A percentile compares a stretch with the other conserved stretches of the same genome.
These are phyloP conservation scores for Backusella luteola DNA, from an alignment of 192 early-diverging fungal genomes.

Conservation along the genomic window DNA sequence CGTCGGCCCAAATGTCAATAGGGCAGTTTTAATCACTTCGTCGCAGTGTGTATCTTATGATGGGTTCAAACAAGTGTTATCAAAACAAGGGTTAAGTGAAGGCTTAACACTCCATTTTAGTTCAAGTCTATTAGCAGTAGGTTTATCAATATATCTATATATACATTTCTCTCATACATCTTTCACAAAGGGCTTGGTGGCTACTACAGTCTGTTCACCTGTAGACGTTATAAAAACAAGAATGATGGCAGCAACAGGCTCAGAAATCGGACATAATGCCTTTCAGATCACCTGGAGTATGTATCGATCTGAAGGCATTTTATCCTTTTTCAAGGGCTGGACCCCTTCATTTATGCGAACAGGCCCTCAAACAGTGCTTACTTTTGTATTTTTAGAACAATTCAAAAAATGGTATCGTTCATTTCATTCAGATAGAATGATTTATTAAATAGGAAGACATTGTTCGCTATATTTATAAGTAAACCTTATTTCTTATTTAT, in stretches of 20 bases:
- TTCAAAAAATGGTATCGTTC: constrained; percentile 45
- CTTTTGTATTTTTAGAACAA: constrained; percentile 81
- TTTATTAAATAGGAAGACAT: neutral
- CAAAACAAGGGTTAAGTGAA: constrained; percentile 59
- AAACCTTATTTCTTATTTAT: neutral
- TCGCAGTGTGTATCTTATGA: constrained; percentile 78
- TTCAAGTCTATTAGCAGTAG: constrained; percentile 68
- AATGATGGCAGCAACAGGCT: constrained; percentile 71
- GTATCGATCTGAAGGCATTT: constrained; percentile 62
- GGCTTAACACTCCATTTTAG: constrained; percentile 65
- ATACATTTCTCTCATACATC: neutral
- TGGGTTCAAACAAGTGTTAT: constrained; percentile 68
- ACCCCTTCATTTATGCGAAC: constrained; percentile 77
- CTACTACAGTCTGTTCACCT: constrained; percentile 74
- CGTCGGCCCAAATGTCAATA: constrained; percentile 82
- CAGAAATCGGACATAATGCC: constrained; percentile 23
- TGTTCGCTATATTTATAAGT: neutral
- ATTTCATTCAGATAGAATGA: neutral
- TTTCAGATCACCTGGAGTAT: constrained; percentile 52
- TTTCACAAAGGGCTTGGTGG: constrained; percentile 58
- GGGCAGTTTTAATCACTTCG: constrained; percentile 84
- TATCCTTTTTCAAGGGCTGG: constrained; percentile 83
- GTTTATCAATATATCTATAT: too few species aligned
- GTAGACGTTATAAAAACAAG: constrained; percentile 85
- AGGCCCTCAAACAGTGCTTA: constrained; percentile 83